Conservation (phyloP, 75 land plant genomes). For the Ceratopteris richardii region DNA sequence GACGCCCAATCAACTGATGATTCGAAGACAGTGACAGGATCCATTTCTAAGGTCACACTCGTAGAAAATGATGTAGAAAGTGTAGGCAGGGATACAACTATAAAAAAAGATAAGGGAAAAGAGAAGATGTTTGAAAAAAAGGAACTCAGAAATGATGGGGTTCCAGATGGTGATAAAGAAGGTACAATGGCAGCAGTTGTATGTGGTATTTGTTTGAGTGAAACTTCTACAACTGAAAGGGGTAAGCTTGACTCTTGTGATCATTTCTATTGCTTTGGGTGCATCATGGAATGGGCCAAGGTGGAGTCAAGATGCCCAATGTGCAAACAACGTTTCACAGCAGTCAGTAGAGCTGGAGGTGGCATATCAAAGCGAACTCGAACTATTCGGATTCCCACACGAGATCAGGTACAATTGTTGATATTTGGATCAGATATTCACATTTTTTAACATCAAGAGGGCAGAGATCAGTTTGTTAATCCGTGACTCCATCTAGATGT, state of each 20-base stretch:
- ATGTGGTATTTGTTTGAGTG: conserved; percentile 91
- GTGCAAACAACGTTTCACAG: conserved; percentile 84
- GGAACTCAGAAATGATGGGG: neutral
- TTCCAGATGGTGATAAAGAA: conserved; percentile 8
- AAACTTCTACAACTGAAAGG: conserved; percentile 49
- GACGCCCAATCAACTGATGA: neutral
- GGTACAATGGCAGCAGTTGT: conserved; percentile 31
- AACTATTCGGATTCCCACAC: conserved; percentile 51
- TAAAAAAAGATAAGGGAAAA: conserved; percentile 32
- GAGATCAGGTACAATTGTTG: conserved; percentile 59
- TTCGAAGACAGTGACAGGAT: neutral
- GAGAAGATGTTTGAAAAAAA: conserved; percentile 9
- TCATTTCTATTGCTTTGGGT: conserved; percentile 86
- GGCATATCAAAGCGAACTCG: conserved; percentile 44
- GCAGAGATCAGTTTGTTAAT: neutral
- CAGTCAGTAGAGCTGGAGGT: conserved; percentile 49
- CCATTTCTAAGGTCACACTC: neutral
- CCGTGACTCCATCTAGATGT: no score
- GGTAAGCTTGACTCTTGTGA: conserved; percentile 80
- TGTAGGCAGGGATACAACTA: neutral
- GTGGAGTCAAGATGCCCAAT: conserved; percentile 98
- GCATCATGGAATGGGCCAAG: conserved; percentile 98
- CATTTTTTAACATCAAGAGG: neutral
- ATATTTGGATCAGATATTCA: neutral
- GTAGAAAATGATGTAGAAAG: neutral